Evolutionary conservation across 1,284 basidiomycete species (phyloP).

Genomic region (Moesziomyces antarcticus): DNA sequence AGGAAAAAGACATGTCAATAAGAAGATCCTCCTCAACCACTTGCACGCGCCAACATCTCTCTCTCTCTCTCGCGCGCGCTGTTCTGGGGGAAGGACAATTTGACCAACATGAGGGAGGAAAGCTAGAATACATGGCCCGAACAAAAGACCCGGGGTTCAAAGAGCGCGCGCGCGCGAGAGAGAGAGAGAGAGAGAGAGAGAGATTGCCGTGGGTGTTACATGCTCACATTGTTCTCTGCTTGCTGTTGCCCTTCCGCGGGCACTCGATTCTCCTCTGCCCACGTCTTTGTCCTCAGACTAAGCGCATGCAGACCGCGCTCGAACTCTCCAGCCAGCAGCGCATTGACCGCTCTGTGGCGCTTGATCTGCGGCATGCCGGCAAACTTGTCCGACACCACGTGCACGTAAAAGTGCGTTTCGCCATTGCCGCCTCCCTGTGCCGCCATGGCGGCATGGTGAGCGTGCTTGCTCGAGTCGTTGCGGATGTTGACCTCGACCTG

Average conservation of each 20-base stretch:
- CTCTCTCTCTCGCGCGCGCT: background rate
- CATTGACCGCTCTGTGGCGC: constrained; percentile 62
- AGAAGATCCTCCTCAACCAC: background rate
- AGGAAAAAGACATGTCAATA: background rate
- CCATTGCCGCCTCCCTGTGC: constrained; percentile 65
- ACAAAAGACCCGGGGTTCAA: too few relatives aligned
- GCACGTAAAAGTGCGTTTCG: constrained; percentile 66
- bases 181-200: background rate
- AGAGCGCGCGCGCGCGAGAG: background rate
- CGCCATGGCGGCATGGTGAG: constrained; percentile 67
- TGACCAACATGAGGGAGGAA: background rate
- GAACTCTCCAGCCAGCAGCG: constrained; percentile 57
- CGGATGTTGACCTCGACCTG: constrained; percentile 47
- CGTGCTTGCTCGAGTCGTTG: constrained; percentile 63
- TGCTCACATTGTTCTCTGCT: constrained; percentile 29
- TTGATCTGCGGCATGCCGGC: constrained; percentile 62
- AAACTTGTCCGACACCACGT: constrained; percentile 62
- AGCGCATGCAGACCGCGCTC: constrained; percentile 63
- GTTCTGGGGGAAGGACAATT: background rate
- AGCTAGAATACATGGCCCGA: constrained; percentile 2
- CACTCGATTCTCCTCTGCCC: constrained; percentile 48
- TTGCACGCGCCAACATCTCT: background rate
- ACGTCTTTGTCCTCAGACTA: constrained; percentile 62
- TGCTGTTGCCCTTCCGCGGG: background rate
- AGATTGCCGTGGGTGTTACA: background rate